Percentiles rank a stretch among this genome's conserved stretches.
phyloP scores from a whole-genome alignment of 1,139 yeast genomes.

The Candida pseudoviswanathii region DNA sequence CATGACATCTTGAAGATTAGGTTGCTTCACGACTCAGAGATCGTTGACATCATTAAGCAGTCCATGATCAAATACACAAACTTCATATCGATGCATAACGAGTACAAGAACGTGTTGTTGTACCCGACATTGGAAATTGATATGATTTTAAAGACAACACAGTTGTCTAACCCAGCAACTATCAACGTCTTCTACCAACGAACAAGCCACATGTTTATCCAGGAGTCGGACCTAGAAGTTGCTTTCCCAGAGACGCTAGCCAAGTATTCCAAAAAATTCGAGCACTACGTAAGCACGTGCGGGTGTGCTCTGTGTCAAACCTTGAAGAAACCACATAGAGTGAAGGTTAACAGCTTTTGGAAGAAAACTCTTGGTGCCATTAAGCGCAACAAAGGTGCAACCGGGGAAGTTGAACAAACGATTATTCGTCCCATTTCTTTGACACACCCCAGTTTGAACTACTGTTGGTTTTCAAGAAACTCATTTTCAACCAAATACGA shows the following conservation, averaged over 20 bases:
- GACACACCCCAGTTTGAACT: neutral
- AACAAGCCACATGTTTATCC: neutral
- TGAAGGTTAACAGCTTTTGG: neutral
- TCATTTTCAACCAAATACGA: neutral
- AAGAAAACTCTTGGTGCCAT: neutral
- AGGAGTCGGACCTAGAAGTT: neutral
- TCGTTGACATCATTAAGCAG: neutral
- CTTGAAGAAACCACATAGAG: neutral
- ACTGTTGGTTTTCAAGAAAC: neutral
- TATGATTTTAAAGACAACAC: neutral
- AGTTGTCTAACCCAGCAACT: neutral
- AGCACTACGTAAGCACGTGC: neutral
- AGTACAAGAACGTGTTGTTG: neutral
- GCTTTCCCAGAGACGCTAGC: neutral
- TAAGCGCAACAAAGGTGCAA: neutral
- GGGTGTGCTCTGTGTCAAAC: neutral
- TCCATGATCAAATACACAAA: neutral
- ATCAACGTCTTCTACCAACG: neutral
- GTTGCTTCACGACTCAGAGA: neutral
- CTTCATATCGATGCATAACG: neutral
- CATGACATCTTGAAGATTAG: neutral
- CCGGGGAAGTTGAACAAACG: neutral
- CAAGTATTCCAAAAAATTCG: neutral
- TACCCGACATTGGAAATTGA: conserved; percentile 2
- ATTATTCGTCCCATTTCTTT: neutral